Conservation (phyloP, 495 filamentous ascomycete species). For the Lophium mytilinum region DNA sequence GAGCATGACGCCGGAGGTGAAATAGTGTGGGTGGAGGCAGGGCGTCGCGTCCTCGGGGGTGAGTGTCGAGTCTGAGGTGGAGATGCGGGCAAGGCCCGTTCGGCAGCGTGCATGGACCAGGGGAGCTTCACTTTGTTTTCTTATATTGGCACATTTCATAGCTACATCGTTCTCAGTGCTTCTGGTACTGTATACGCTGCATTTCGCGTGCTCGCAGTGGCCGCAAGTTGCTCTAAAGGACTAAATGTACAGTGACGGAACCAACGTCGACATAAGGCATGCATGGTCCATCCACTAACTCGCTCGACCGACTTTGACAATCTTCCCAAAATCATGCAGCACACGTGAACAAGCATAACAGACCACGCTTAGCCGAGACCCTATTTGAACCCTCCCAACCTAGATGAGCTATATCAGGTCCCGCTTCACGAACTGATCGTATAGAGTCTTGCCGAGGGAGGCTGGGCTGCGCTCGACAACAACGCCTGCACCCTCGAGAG, state of each 20-base stretch:
- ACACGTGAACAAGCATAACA: no score
- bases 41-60: background rate
- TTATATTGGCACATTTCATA: background rate
- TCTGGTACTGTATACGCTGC: background rate
- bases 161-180: background rate
- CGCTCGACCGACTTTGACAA: background rate
- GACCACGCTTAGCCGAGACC: no score
- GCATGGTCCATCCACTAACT: background rate
- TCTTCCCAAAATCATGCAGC: background rate
- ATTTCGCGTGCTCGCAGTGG: background rate
- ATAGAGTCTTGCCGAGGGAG: constrained; percentile 79
- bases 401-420: constrained; percentile 65
- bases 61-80: background rate
- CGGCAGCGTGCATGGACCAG: background rate
- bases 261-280: background rate
- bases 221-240: constrained; percentile 22
- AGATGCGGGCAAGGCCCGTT: background rate
- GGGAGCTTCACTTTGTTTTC: background rate
- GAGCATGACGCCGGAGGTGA: constrained; percentile 54
- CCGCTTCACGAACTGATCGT: constrained; percentile 89
- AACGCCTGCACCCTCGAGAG: constrained; percentile 87
- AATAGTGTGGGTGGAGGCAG: background rate
- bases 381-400: no score
- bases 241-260: constrained; percentile 24
- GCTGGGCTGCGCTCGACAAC: constrained; percentile 95